Evolutionary conservation across 352 stramenopile species (phyloP), one percentile per base, ranked within the genome.

Genomic region (Globisporangium rhizosaccharum): DNA sequence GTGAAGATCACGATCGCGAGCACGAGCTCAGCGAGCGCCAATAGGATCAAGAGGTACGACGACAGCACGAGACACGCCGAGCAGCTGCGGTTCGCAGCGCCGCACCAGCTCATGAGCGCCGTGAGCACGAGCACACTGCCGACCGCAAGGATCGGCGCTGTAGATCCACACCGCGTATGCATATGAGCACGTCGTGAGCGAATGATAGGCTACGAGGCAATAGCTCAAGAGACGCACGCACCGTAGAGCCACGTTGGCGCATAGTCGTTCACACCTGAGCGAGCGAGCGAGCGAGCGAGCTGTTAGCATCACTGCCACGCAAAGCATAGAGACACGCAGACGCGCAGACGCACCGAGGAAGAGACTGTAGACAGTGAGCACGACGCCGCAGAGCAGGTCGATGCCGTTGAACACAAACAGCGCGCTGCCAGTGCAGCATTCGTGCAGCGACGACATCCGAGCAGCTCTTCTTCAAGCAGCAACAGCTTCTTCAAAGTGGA

Each of bases 371-470:
- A 77, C 53, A 11, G 69, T 75, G 10, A 92, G 76, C 23, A 68
- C 56, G n/a, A 80, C 59, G 23, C 82, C 82, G 33, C 78, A 85
- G 42, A 87, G 23, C 33, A 92, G 55, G 65, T 92, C 82, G 47
- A 92, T 74, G 51, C 70, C 76, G 66, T 92, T 90, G 68, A 88
- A 92, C 59, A 90, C 45, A 57, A 90, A 88, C 53, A 92, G 79
- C 59, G 78, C 76, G 41, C 60, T 61, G 54, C 76, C 68, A 23
- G 73, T 71, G 57, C 79, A 83, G 56, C 70, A 68, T 62, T 92
- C 79, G 18, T 63, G 62, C 50, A 67, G 70, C 53, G 59, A 72
- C 46, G 23, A 6, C 46, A 36, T 26, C 25, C 3, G 6, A 15
- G 28, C 28, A 33, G 28, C 4, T 6, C 12, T 14, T 15, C 20